Base-by-base conservation (phyloP, 352 stramenopile species). In the Thalassiosira hispida region DNA sequence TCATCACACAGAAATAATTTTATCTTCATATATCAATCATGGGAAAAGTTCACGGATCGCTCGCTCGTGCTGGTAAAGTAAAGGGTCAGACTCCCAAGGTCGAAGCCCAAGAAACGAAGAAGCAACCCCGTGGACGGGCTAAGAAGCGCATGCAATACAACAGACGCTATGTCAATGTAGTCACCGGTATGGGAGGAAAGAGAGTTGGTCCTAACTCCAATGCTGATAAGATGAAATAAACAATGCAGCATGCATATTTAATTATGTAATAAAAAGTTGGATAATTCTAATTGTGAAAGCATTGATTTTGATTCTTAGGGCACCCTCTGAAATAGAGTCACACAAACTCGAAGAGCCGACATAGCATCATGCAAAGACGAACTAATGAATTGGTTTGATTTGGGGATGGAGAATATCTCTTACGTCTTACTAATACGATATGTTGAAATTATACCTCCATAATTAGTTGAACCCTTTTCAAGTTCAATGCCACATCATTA, bases 91-190 rank as follows among this genome's bases (percentile, higher is more conserved):
- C 98, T 55, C 98, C 97, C 82, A 99, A 99, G 96, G 97, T 99
- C 47, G 95, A 98, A 88, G 98, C 97, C 90, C 91, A 98, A 91
- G 97, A 99, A 90, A 98, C 99, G 95, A 99, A 99, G 94, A 99
- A 99, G 91, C 88, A 96, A 83, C 96, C 98, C 70, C 96, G 94
- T 65, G 98, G 98, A 85, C 96, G 97, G 70, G 97, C 97, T 60
- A 99, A 99, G 96, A 99, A 99, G 96, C 95, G 98, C 91, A 98
- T 98, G 92, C 97, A 99, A 93, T 99, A 99, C 97, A 99, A 99
- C 93, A 96, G 98, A 84, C 95, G 97, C 90, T 99, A 99, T 93
- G 97, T 99, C 65, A 99, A 99, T 94, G 97, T 99, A 77, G 96
- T 93, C 7, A 96, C 96, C 31, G 96, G 95, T 78, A 96, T 97